These are phyloP conservation scores for Scheffersomyces lignosus DNA, from an alignment of 805 yeast genomes.

Conservation along the genomic window DNA sequence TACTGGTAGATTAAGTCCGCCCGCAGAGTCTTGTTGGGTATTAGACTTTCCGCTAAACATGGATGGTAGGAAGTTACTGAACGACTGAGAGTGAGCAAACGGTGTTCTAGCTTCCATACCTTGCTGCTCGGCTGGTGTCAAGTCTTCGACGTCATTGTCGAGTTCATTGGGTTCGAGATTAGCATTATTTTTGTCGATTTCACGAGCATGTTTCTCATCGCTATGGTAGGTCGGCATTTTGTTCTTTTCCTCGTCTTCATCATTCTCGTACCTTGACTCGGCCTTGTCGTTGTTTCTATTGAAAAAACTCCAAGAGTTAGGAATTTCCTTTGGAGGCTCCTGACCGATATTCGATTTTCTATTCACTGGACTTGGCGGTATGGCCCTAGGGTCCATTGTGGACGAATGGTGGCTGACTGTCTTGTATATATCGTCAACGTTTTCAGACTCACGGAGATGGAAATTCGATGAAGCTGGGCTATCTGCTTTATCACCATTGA, in stretches of 20 bases:
- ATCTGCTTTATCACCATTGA: too few relatives aligned
- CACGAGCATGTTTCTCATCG: not conserved
- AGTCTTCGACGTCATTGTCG: conserved; percentile 2
- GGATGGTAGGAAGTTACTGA: conserved; percentile 14
- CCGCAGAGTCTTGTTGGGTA: conserved; percentile 6
- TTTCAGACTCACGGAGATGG: conserved; percentile 9
- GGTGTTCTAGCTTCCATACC: conserved; percentile 1
- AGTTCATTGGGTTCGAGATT: conserved; percentile 1
- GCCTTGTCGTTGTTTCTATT: conserved; percentile 26
- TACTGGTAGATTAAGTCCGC: too few relatives aligned
- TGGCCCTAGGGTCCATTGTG: not conserved
- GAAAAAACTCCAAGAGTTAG: conserved; percentile 35
- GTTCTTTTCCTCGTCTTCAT: conserved; percentile 27
- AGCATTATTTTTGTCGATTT: not conserved
- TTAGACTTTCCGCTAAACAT: conserved; percentile 7
- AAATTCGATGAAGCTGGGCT: too few relatives aligned
- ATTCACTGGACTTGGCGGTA: not conserved
- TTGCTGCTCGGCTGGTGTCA: not conserved
- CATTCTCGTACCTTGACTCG: conserved; percentile 32
- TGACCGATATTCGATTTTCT: conserved; percentile 8
- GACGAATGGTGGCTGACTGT: conserved; percentile 6
- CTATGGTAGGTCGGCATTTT: conserved; percentile 4
- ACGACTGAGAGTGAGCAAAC: conserved; percentile 13
- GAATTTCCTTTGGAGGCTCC: conserved; percentile 23
- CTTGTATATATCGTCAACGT: conserved; percentile 9